Percentiles rank a stretch among this genome's conserved stretches.
Evolutionary conservation across 345 rosid species (phyloP).

Genomic region (Hypericum androsaemum): DNA sequence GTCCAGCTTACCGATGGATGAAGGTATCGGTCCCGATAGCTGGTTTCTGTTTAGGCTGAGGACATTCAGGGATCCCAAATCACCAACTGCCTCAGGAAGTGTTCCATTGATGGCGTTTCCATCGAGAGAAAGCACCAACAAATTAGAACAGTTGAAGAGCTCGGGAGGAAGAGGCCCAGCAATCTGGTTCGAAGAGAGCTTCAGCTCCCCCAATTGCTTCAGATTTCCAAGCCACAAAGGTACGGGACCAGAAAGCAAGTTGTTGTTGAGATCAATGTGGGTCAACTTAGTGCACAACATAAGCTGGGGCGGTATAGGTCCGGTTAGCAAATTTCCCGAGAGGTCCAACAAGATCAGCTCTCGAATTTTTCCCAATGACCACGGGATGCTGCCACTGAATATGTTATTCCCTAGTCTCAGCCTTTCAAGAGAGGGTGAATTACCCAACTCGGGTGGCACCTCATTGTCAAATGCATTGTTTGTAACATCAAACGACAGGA

Average conservation of each 20-base stretch:
- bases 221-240: slow-evolving; percentile 77
- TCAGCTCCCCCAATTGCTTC: slow-evolving; percentile 60
- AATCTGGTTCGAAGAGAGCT: slow-evolving; percentile 66
- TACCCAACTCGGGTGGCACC: slow-evolving; percentile 61
- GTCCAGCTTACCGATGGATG: slow-evolving; percentile 51
- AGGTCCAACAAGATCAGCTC: slow-evolving; percentile 57
- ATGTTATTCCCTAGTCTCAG: slow-evolving; percentile 68
- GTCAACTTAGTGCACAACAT: slow-evolving; percentile 60
- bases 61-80: slow-evolving; percentile 49
- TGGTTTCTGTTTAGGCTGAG: slow-evolving; percentile 52
- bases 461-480: slow-evolving; percentile 51
- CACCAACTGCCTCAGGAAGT: slow-evolving; percentile 48
- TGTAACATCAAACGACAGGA: slow-evolving; percentile 86
- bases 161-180: slow-evolving; percentile 50
- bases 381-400: slow-evolving; percentile 65
- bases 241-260: slow-evolving; percentile 53
- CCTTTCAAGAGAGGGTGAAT: slow-evolving; percentile 71
- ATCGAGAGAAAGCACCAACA: slow-evolving; percentile 63
- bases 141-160: slow-evolving; percentile 58
- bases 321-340: slow-evolving; percentile 63
- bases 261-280: slow-evolving; percentile 77
- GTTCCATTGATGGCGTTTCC: slow-evolving; percentile 53
- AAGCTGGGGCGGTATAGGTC: slow-evolving; percentile 56
- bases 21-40: slow-evolving; percentile 63
- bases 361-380: slow-evolving; percentile 64